These are phyloP conservation scores for Russula compacta DNA, from an alignment of 768 basidiomycete species.

Conservation along the genomic window DNA sequence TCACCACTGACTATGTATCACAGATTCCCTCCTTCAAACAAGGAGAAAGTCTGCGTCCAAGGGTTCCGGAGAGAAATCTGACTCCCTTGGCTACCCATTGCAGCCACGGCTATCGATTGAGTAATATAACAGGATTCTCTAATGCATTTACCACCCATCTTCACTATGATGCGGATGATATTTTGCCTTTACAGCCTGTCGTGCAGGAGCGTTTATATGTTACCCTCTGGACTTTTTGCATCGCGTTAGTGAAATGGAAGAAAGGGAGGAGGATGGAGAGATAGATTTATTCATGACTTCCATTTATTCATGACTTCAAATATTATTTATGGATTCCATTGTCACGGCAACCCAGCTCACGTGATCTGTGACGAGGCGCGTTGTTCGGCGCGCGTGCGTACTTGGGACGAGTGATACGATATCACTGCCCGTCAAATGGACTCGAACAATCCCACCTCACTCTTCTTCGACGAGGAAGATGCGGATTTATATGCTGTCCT, in stretches of 20 bases:
- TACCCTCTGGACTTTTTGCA: background rate
- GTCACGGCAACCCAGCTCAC: background rate
- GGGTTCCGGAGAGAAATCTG: slow-evolving; percentile 36
- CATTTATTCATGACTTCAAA: background rate
- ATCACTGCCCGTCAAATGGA: slow-evolving; percentile 21
- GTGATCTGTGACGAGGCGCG: slow-evolving; percentile 3
- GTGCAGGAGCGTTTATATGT: background rate
- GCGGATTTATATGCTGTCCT: slow-evolving; percentile 78
- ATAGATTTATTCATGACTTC: background rate
- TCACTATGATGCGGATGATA: background rate
- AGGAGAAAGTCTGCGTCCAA: slow-evolving; percentile 8
- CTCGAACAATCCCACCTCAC: slow-evolving; percentile 53
- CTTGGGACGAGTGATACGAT: background rate
- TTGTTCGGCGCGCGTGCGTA: background rate
- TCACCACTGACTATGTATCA: background rate
- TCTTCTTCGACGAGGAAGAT: slow-evolving; percentile 71
- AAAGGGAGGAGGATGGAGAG: background rate
- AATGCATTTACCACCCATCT: too few relatives aligned
- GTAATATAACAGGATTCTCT: slow-evolving; percentile 25
- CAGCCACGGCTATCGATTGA: slow-evolving; percentile 72
- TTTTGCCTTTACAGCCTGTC: background rate
- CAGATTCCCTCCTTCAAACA: slow-evolving; percentile 14
- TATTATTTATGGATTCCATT: background rate
- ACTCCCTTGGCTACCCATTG: slow-evolving; percentile 44
- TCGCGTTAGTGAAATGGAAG: too few relatives aligned